These are phyloP conservation scores for Clavaria fumosa DNA, from an alignment of 768 basidiomycete genomes.

Conservation along the genomic window DNA sequence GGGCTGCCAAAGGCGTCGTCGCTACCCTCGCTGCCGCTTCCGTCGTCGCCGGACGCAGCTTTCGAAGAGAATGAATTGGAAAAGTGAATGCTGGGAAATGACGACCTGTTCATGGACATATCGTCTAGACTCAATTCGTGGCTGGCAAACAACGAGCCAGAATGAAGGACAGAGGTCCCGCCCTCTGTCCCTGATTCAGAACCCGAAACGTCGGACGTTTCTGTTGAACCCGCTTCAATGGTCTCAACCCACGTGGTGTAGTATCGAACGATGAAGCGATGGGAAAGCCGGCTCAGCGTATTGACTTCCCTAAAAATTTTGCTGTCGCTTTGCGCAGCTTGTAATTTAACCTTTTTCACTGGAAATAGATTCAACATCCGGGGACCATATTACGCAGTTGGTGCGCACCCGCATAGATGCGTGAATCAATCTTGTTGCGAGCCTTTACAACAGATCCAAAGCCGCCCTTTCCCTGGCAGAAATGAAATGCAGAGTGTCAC, in stretches of 20 bases:
- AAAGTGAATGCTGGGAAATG: slow-evolving; percentile 83
- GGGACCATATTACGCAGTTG: not conserved
- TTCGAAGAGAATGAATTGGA: slow-evolving; percentile 30
- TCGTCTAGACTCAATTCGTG: slow-evolving; percentile 51
- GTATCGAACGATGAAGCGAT: slow-evolving; percentile 85
- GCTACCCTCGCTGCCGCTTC: slow-evolving; percentile 16
- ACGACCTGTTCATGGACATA: slow-evolving; percentile 36
- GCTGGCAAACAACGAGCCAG: slow-evolving; percentile 44
- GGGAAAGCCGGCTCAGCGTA: slow-evolving; percentile 72
- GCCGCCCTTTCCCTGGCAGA: slow-evolving; percentile 61
- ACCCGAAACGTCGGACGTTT: slow-evolving; percentile 39
- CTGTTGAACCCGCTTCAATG: slow-evolving; percentile 34
- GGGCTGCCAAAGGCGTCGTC: slow-evolving; percentile 26
- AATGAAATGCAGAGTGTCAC: not conserved
- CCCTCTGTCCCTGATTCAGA: slow-evolving; percentile 26
- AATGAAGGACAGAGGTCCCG: slow-evolving; percentile 40
- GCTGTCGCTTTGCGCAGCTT: slow-evolving; percentile 60
- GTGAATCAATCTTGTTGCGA: slow-evolving; percentile 69
- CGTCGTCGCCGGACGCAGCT: slow-evolving; percentile 15
- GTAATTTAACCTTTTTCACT: slow-evolving; percentile 85
- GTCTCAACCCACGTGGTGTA: slow-evolving; percentile 86
- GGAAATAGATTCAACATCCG: slow-evolving; percentile 5
- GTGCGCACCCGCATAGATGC: slow-evolving; percentile 59
- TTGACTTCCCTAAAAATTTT: slow-evolving; percentile 89
- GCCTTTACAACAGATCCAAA: slow-evolving; percentile 96